Evolutionary conservation across 495 filamentous ascomycete genomes (phyloP), one percentile per base, ranked within the genome.

Genomic region (Lindgomyces ingoldianus): DNA sequence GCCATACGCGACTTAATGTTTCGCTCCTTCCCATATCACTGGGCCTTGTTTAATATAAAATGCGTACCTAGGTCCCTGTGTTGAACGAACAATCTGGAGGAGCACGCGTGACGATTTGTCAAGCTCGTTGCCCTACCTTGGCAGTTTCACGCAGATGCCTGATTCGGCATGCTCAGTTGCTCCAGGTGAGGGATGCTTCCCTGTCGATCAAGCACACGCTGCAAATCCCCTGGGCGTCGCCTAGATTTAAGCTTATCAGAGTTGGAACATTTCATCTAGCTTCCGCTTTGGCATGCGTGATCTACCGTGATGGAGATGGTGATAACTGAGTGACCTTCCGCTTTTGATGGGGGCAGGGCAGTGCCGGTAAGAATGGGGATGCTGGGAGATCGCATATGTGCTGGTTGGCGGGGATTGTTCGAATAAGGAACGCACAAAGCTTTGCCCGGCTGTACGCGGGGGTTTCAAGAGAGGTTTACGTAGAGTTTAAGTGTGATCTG

Each of bases 91-190:
- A 18, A 55, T 16, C 12, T 19, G 42, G n/a, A 22, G 29, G 6
- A 12, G 50, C 36, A 55, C 57, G 64, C 64, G 51, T 50, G 51
- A 57, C 64, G n/a, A 62, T 56, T 66, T 49, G 62, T 57, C 48
- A 25, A 45, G 42, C 27, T 60, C n/a, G 56, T 19, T 55, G 50
- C 27, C 50, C 26, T 21, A 25, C 41, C 57, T 24, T 41, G 49
- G 41, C 19, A 12, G 56, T 60, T 55, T 61, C 54, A 41, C 30
- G 29, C 36, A 61, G 57, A 61, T 61, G 64, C 64, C 51, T 57
- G 49, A 61, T 62, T 61, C 10, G 41, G 57, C 26, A 3, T 3
- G n/a, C 41, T 51, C 24, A 60, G 3, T 65, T 54, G 62, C 53
- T 46, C 29, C 44, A 25, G 19, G 10, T 22, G 14, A 3, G 19